Percentiles rank a stretch among this genome's conserved stretches.
phyloP scores from a whole-genome alignment of 2,329 filamentous ascomycete species.

The Penicillium expansum region DNA sequence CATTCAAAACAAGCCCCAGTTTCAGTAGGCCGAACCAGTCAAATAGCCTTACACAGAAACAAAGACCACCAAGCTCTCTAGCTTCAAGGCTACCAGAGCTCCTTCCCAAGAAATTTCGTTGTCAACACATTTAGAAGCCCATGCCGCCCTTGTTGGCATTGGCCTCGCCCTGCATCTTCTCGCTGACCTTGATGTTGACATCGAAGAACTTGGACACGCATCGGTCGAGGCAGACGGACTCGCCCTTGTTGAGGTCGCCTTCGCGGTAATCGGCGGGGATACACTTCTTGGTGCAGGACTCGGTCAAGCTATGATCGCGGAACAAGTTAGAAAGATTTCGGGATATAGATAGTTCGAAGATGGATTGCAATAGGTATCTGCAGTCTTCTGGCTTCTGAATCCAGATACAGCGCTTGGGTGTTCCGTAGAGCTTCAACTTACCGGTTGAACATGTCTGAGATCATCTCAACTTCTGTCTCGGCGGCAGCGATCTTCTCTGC shows the following conservation, averaged over 20 bases:
- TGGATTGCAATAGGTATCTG: background rate
- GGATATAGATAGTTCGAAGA: background rate
- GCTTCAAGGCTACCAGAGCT: constrained; percentile 2
- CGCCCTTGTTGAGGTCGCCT: constrained; percentile 96
- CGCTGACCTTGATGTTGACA: constrained; percentile 94
- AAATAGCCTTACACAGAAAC: constrained; percentile 9
- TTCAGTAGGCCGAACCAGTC: constrained; percentile 8
- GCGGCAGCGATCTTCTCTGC: constrained; percentile 96
- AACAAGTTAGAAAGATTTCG: background rate
- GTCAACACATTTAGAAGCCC: constrained; percentile 44
- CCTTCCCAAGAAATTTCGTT: background rate
- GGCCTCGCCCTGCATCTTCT: constrained; percentile 87
- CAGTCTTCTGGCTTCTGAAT: background rate
- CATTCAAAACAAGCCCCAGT: constrained; percentile 7
- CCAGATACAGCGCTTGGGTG: background rate
- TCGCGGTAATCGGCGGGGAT: constrained; percentile 91
- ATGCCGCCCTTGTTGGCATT: constrained; percentile 59
- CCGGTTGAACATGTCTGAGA: constrained; percentile 98
- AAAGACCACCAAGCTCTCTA: background rate
- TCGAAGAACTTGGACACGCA: constrained; percentile 99
- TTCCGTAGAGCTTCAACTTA: constrained; percentile 49
- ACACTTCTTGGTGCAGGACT: constrained; percentile 91
- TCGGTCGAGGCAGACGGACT: constrained; percentile 95
- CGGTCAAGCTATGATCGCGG: constrained; percentile 64
- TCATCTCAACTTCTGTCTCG: constrained; percentile 95